Evolutionary conservation across 176 grass and related monocot genomes (phyloP), one percentile per base, ranked within the genome.

Genomic region (Bromus sterilis): DNA sequence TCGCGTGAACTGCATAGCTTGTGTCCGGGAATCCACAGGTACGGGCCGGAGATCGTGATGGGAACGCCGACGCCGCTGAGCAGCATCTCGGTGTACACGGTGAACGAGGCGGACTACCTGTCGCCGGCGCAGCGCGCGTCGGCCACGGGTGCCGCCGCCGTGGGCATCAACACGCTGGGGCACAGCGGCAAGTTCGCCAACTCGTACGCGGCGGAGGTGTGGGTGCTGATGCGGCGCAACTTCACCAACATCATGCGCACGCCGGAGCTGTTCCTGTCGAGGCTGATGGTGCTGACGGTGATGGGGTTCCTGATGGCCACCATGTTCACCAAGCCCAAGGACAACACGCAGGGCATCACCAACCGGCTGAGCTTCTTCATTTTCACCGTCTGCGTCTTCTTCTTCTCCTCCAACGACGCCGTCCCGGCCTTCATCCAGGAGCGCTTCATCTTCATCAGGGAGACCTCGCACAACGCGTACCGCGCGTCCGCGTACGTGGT

Each of bases 241-340:
- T 91, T 91, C 82, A 91, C 89, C 57, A 91, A 91, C 89, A 91
- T 91, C 89, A 55, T 64, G 78, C 86, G 89, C 78, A 91, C 89
- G 66, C 86, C 89, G 58, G 89, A 88, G 82, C 86, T 91, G 59
- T 91, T 91, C 86, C 73, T 91, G 58, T 91, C 89, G 24, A 73
- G 89, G 78, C 89, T 88, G 44, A 85, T 91, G 89, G 89, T 91
- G 86, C 86, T 91, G 0, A 85, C 81, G 1, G 57, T 88, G 12
- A 91, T 88, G 89, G 82, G 89, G 0, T 21, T 88, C 58, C 86
- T 91, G 8, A 88, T 88, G 89, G 89, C 89, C 79, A 90, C 88
- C 82, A 93, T 93, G 91, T 90, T 90, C 82, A 80, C 53, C 33
- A 85, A 83, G 29, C 91, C 91, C 75, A 90, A 88, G 88, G 91